Evolutionary conservation across 2,329 filamentous ascomycete genomes (phyloP).

Genomic region (Aulographum hederae): DNA sequence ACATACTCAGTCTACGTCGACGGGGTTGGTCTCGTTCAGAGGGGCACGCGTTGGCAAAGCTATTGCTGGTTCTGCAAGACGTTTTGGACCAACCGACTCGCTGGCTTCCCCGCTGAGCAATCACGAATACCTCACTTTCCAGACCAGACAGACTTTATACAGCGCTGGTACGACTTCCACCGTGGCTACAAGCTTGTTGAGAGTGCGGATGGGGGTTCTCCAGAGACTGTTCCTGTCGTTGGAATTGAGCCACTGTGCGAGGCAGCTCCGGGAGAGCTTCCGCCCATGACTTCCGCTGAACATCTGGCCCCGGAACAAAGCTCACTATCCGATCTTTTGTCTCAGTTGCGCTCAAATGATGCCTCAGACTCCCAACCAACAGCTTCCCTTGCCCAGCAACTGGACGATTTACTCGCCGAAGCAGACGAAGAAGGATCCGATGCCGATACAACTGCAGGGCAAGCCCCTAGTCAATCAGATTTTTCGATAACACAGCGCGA

Average conservation of each 20-base stretch:
- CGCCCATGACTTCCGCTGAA: too few relatives aligned
- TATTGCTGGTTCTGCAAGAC: slow-evolving; percentile 35
- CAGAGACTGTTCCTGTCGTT: too few relatives aligned
- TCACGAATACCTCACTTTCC: slow-evolving; percentile 28
- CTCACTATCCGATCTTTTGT: slow-evolving; percentile 25
- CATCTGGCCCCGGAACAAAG: too few relatives aligned
- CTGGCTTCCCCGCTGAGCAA: slow-evolving; percentile 21
- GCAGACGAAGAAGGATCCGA: slow-evolving; percentile 2
- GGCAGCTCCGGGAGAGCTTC: slow-evolving; percentile 27
- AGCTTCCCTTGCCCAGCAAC: slow-evolving; percentile 12
- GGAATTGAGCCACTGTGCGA: slow-evolving; percentile 27
- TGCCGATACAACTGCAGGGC: neutral
- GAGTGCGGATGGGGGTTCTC: slow-evolving; percentile 25
- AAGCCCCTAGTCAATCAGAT: neutral
- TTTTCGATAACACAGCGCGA: neutral
- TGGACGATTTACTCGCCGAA: slow-evolving; percentile 15
- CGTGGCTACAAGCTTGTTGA: slow-evolving; percentile 23
- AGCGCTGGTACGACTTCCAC: slow-evolving; percentile 30
- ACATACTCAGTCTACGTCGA: slow-evolving; percentile 30
- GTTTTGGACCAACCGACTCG: slow-evolving; percentile 29
- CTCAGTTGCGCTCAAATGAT: slow-evolving; percentile 4
- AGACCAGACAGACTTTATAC: slow-evolving; percentile 26
- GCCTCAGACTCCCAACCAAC: neutral
- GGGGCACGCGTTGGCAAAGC: slow-evolving; percentile 29
- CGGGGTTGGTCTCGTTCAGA: slow-evolving; percentile 29